Evolutionary conservation across 768 basidiomycete genomes (phyloP), one percentile per base, ranked within the genome.

Genomic region (Cyclocybe cylindracea): DNA sequence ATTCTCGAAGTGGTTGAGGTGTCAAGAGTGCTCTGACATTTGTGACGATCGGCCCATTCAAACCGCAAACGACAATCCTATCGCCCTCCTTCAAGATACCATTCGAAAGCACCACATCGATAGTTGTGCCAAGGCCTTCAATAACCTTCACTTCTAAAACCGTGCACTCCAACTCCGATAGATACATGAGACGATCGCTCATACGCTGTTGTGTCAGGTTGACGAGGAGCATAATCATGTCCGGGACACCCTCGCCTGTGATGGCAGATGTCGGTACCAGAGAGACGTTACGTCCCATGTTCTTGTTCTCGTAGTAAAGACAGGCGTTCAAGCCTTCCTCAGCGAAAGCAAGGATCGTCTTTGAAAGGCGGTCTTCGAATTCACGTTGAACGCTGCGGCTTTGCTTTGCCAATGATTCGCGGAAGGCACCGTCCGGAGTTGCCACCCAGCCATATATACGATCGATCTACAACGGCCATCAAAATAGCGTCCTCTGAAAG

Each of bases 161-260:
- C 5, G 97, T 99, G 70, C 96, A 98, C 72, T 98, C 94, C 39
- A 98, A 78, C 65, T 97, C 94, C 31, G 94, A 91, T 53, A 98
- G 81, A 73, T 98, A 99, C 97, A 98, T 99, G 55, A 99, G 79
- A 39, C 89, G 83, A 68, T 95, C 91, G 68, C 89, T 94, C 96
- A 98, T 97, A 53, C 97, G 85, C 73, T 97, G 89, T 69, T 98
- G 96, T 11, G 96, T 98, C 48, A 98, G 81, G 69, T 97, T 95
- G 72, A 98, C 84, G 65, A 99, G 85, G 24, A 99, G 80, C 91
- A 95, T 92, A 74, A 99, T 94, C 96, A 99, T 96, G 75, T 98
- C 97, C 29, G 97, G 97, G 9, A 99, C 81, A 68, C 97, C 97
- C 73, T 99, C 97, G 50, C 96, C 97, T 3, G 96, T 98, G 70